phyloP scores from a whole-genome alignment of 768 basidiomycete species.

The Boletus reticuloceps region DNA sequence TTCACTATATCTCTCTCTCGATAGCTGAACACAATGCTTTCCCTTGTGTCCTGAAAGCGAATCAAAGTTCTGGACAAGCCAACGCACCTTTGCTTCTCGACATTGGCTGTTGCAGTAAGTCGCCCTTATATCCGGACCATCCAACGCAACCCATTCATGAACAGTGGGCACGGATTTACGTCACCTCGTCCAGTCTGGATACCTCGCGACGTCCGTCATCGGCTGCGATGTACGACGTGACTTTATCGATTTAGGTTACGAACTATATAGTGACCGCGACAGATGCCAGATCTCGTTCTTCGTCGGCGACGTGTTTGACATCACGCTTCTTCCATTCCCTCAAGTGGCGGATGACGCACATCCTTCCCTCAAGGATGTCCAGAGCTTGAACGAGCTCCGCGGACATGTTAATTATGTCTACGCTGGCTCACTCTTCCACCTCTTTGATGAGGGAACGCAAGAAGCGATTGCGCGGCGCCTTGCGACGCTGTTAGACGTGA shows the following conservation, averaged over 20 bases:
- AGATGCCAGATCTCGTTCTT: neutral
- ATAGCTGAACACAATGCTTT: neutral
- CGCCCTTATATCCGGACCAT: neutral
- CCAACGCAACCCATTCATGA: neutral
- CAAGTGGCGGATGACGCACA: neutral
- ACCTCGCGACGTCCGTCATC: neutral
- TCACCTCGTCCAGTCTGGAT: neutral
- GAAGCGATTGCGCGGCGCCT: neutral
- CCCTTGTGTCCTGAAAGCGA: neutral
- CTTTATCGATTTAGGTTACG: neutral
- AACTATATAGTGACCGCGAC: neutral
- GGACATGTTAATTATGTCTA: neutral
- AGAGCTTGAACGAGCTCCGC: neutral
- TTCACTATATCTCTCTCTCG: neutral
- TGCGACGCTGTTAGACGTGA: neutral
- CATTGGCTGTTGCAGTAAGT: slow-evolving; percentile 7
- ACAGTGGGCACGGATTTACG: neutral
- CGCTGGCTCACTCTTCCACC: neutral
- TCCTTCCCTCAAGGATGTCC: neutral
- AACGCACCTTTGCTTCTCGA: neutral
- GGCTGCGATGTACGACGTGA: neutral
- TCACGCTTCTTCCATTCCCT: neutral
- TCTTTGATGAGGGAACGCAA: neutral
- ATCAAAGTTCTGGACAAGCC: neutral
- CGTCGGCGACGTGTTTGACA: neutral